These are phyloP conservation scores for Mycena capillaripes DNA, from an alignment of 768 basidiomycete genomes.

Conservation along the genomic window DNA sequence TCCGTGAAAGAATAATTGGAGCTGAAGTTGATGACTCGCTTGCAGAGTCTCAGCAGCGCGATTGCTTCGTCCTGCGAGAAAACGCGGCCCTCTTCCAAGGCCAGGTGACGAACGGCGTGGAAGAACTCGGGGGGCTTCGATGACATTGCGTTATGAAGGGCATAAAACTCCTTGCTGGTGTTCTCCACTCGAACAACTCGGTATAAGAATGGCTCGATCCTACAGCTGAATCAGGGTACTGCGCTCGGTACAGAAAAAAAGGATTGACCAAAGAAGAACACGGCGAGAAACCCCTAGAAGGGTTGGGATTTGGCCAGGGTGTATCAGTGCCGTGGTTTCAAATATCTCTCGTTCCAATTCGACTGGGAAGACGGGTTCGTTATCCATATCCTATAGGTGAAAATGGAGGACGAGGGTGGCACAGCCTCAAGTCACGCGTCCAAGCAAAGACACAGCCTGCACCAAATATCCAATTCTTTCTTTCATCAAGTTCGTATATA, in stretches of 20 bases:
- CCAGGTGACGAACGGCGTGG: background rate
- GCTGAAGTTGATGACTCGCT: background rate
- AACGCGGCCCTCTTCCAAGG: background rate
- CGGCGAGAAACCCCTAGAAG: slow-evolving; percentile 3
- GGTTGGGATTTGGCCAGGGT: background rate
- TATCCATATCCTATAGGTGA: no score
- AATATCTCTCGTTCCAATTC: slow-evolving; percentile 6
- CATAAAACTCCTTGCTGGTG: background rate
- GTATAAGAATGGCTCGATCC: background rate
- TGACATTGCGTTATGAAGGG: background rate
- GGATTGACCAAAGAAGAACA: background rate
- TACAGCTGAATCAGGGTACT: background rate
- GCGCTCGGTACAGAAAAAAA: background rate
- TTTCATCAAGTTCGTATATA: no score
- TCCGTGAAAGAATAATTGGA: background rate
- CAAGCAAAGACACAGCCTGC: no score
- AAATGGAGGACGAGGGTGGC: no score
- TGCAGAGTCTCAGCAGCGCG: background rate
- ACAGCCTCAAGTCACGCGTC: no score
- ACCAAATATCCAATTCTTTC: no score
- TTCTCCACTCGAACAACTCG: background rate
- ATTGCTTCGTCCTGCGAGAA: background rate
- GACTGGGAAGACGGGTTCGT: background rate
- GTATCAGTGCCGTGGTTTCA: background rate
- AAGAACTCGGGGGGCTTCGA: background rate